Evolutionary conservation across 2,329 filamentous ascomycete species (phyloP).

Genomic region (Fusarium redolens): DNA sequence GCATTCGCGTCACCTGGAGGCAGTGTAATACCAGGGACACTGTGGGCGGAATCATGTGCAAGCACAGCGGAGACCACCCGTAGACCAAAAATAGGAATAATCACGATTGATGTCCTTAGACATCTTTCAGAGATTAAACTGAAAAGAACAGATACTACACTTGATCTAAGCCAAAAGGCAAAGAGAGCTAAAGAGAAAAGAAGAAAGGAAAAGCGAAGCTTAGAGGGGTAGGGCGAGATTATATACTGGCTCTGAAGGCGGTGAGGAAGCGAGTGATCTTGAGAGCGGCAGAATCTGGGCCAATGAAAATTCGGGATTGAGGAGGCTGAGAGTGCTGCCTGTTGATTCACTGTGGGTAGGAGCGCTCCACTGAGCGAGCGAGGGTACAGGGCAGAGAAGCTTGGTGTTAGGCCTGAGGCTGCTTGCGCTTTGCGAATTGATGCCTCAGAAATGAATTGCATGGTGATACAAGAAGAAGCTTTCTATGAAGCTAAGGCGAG

Average conservation of each 20-base stretch:
- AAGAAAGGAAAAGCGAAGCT: constrained; percentile 39
- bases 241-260: constrained; percentile 35
- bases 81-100: constrained; percentile 76
- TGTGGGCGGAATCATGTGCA: constrained; percentile 54
- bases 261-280: constrained; percentile 15
- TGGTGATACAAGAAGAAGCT: background rate
- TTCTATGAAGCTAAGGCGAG: background rate
- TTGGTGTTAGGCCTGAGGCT: constrained; percentile 4
- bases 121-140: constrained; percentile 95
- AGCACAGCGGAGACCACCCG: constrained; percentile 55
- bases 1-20: constrained; percentile 53
- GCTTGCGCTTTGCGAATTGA: background rate
- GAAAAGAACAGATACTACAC: constrained; percentile 98
- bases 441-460: background rate
- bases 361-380: background rate
- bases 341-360: background rate
- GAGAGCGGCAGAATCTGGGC: constrained; percentile 15
- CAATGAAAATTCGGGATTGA: background rate
- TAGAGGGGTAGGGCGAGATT: constrained; percentile 14
- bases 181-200: constrained; percentile 57
- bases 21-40: constrained; percentile 55
- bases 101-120: constrained; percentile 78
- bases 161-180: constrained; percentile 84
- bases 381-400: background rate
- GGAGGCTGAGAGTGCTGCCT: constrained; percentile 27